phyloP scores from a whole-genome alignment of 2,329 filamentous ascomycete species.

The Dryadomyces quercivorus region DNA sequence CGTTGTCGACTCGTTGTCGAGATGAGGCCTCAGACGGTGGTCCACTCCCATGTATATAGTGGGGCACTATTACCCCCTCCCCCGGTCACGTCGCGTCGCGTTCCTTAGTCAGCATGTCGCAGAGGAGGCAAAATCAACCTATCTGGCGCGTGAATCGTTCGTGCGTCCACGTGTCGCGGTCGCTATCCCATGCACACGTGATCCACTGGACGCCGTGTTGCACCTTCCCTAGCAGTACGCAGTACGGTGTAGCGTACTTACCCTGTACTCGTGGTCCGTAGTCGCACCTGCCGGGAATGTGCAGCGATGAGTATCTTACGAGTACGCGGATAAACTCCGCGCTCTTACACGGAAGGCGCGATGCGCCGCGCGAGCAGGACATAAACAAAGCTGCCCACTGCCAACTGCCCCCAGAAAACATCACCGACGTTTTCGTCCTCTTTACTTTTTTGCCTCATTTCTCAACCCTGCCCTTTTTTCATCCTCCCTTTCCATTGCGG shows the following conservation, averaged over 20 bases:
- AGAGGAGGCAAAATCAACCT: not conserved
- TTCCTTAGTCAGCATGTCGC: slow-evolving; percentile 3
- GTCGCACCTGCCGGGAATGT: not conserved
- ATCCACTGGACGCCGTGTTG: not conserved
- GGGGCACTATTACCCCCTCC: not conserved
- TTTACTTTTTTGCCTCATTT: too few relatives aligned
- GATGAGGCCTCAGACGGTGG: too few relatives aligned
- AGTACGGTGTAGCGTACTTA: not conserved
- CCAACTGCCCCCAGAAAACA: too few relatives aligned
- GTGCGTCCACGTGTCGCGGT: not conserved
- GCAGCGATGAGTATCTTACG: too few relatives aligned
- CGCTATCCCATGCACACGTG: not conserved
- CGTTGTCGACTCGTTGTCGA: too few relatives aligned
- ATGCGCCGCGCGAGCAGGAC: not conserved
- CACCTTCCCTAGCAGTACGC: too few relatives aligned
- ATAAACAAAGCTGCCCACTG: not conserved
- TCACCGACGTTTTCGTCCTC: too few relatives aligned
- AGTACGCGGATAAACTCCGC: too few relatives aligned
- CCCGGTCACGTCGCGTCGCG: slow-evolving; percentile 2
- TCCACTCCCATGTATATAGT: not conserved
- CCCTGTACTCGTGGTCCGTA: too few relatives aligned
- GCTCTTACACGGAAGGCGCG: not conserved
- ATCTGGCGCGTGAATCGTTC: not conserved
- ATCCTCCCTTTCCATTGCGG: too few relatives aligned
- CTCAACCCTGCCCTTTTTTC: too few relatives aligned